Percentiles rank a stretch among this genome's conserved stretches.
Evolutionary conservation across 1,284 basidiomycete species (phyloP).

Genomic region (Polyporus tsugae): DNA sequence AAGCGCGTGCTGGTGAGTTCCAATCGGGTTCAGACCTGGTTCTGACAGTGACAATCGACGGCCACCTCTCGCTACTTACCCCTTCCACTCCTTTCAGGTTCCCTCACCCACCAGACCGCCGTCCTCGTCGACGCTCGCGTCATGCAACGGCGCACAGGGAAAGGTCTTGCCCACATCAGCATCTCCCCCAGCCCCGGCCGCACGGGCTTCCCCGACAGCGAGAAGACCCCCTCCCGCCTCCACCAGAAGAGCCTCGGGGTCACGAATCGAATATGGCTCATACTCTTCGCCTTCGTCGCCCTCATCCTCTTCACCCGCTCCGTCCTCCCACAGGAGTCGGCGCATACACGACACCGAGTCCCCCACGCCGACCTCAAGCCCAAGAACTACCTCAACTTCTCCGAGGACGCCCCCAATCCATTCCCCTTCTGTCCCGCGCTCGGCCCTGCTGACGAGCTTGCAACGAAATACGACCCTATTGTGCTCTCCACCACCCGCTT

Average conservation of each 20-base stretch:
- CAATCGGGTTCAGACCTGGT: background rate
- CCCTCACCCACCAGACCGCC: conserved; percentile 19
- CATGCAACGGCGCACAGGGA: conserved; percentile 67
- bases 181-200: conserved; percentile 50
- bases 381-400: conserved; percentile 73
- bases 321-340: conserved; percentile 52
- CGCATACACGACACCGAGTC: conserved; percentile 44
- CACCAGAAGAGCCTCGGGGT: conserved; percentile 66
- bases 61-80: conserved; percentile 9
- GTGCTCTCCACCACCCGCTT: conserved; percentile 80
- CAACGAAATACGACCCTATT: conserved; percentile 80
- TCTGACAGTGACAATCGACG: conserved; percentile 12
- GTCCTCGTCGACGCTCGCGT: conserved; percentile 17
- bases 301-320: conserved; percentile 72
- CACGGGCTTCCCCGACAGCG: conserved; percentile 53
- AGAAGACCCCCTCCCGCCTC: conserved; percentile 58
- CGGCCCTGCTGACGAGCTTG: conserved; percentile 83
- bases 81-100: conserved; percentile 17
- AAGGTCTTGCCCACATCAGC: conserved; percentile 62
- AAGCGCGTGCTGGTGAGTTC: background rate
- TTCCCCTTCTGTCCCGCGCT: conserved; percentile 92
- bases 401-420: conserved; percentile 61
- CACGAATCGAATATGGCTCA: conserved; percentile 76
- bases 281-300: conserved; percentile 64
- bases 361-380: conserved; percentile 63